These are phyloP conservation scores for Diplotaxis tenuifolia DNA, from an alignment of 345 rosid genomes.

Conservation along the genomic window DNA sequence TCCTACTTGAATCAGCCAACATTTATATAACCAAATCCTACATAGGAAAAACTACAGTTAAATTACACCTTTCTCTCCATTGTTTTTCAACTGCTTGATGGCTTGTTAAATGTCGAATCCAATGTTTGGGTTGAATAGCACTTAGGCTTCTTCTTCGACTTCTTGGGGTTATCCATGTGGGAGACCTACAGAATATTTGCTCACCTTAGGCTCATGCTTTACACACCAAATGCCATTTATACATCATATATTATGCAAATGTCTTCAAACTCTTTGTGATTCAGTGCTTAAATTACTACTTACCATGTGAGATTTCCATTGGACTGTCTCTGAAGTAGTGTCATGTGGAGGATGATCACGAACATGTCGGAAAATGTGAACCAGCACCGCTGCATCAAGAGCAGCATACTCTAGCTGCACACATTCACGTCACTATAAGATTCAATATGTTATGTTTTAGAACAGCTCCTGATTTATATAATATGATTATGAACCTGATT, in stretches of 20 bases:
- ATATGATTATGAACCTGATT: conserved; percentile 55
- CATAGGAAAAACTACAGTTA: conserved; percentile 9
- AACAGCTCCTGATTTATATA: background rate
- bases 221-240: background rate
- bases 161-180: conserved; percentile 49
- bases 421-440: background rate
- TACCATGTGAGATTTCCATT: conserved; percentile 83
- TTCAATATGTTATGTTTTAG: background rate
- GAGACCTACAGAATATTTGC: conserved; percentile 47
- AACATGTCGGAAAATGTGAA: conserved; percentile 67
- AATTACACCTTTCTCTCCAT: background rate
- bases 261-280: background rate
- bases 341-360: conserved; percentile 44
- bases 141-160: conserved; percentile 38
- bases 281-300: conserved; percentile 32
- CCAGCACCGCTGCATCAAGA: conserved; percentile 82
- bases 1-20: background rate
- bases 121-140: conserved; percentile 2
- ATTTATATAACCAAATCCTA: background rate
- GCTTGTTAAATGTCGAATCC: conserved; percentile 9
- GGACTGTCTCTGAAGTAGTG: conserved; percentile 42
- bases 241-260: background rate
- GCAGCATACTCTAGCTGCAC: conserved; percentile 93
- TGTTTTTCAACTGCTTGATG: conserved; percentile 15
- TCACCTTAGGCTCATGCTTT: conserved; percentile 9